A percentile compares a stretch with the other conserved stretches of the same genome.
Evolutionary conservation across 495 filamentous ascomycete genomes (phyloP).

Genomic region (Aspergillus conjunctus): DNA sequence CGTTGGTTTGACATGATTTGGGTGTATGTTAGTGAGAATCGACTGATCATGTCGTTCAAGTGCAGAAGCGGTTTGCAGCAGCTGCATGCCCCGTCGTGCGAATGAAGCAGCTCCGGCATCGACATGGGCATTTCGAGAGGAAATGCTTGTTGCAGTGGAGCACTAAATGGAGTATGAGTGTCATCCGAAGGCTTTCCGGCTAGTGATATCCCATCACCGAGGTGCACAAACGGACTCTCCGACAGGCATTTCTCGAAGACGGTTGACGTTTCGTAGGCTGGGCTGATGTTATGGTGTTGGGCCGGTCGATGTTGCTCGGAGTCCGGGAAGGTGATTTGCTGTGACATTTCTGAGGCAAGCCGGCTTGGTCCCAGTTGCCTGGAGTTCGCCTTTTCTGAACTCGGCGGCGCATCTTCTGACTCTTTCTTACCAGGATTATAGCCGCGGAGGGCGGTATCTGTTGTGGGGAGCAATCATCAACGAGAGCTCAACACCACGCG

Average conservation of each 20-base stretch:
- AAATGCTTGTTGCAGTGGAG: conserved; percentile 11
- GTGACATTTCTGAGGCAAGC: neutral
- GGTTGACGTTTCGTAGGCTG: conserved; percentile 1
- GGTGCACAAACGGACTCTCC: conserved; percentile 2
- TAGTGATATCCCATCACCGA: conserved; percentile 1
- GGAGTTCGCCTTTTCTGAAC: conserved; percentile 1
- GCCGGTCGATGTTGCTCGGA: neutral
- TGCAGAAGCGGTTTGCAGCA: conserved; percentile 15
- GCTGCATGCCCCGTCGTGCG: conserved; percentile 5
- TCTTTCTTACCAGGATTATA: conserved; percentile 6
- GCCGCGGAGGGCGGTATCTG: conserved; percentile 9
- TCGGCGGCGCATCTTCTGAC: conserved; percentile 4
- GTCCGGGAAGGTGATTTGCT: conserved; percentile 2
- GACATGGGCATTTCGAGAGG: conserved; percentile 15
- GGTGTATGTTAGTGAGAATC: neutral
- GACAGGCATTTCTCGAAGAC: conserved; percentile 10
- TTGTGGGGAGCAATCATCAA: neutral
- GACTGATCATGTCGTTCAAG: conserved; percentile 19
- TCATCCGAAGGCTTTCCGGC: conserved; percentile 4
- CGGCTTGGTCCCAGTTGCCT: neutral
- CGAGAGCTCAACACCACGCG: neutral
- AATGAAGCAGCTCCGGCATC: conserved; percentile 6
- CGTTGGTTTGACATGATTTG: conserved; percentile 13
- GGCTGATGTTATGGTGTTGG: neutral
- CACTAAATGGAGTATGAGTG: conserved; percentile 3